phyloP scores from a whole-genome alignment of 805 yeast genomes.

The Candida sithepensis region DNA sequence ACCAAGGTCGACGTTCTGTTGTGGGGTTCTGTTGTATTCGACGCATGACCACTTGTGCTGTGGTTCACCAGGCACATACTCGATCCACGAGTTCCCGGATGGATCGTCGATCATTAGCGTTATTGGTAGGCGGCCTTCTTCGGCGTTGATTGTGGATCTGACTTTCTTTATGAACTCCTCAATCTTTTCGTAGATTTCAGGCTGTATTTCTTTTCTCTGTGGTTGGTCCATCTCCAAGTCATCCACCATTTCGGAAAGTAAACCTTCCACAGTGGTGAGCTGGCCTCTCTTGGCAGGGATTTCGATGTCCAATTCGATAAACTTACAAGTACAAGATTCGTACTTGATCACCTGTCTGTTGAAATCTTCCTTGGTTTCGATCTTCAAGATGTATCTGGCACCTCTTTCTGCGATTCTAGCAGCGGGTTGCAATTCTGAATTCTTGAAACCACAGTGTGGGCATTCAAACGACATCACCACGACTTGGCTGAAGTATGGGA shows the following conservation, averaged over 20 bases:
- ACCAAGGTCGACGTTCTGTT: slow-evolving; percentile 84
- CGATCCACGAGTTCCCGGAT: slow-evolving; percentile 96
- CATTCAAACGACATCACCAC: slow-evolving; percentile 94
- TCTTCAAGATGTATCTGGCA: slow-evolving; percentile 59
- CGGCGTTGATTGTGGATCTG: slow-evolving; percentile 57
- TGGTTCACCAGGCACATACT: slow-evolving; percentile 80
- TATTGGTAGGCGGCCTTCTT: slow-evolving; percentile 66
- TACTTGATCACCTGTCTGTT: slow-evolving; percentile 90
- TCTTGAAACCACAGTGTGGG: slow-evolving; percentile 89
- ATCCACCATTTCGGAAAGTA: slow-evolving; percentile 75
- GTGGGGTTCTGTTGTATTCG: slow-evolving; percentile 80
- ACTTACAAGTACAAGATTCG: slow-evolving; percentile 77
- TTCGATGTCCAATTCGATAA: slow-evolving; percentile 83
- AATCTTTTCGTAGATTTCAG: slow-evolving; percentile 73
- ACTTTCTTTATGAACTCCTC: slow-evolving; percentile 64
- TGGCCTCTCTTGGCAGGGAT: slow-evolving; percentile 96
- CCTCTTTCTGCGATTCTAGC: slow-evolving; percentile 89
- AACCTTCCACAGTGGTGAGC: slow-evolving; percentile 87
- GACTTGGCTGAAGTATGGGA: slow-evolving; percentile 89
- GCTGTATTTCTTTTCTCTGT: slow-evolving; percentile 68
- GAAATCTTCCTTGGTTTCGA: slow-evolving; percentile 70
- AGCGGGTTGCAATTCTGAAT: slow-evolving; percentile 95
- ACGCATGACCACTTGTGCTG: slow-evolving; percentile 85
- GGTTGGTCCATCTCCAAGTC: slow-evolving; percentile 82
- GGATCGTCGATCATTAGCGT: slow-evolving; percentile 87